Base-by-base conservation (phyloP, 106 monocot genomes). In the Acorus gramineus region DNA sequence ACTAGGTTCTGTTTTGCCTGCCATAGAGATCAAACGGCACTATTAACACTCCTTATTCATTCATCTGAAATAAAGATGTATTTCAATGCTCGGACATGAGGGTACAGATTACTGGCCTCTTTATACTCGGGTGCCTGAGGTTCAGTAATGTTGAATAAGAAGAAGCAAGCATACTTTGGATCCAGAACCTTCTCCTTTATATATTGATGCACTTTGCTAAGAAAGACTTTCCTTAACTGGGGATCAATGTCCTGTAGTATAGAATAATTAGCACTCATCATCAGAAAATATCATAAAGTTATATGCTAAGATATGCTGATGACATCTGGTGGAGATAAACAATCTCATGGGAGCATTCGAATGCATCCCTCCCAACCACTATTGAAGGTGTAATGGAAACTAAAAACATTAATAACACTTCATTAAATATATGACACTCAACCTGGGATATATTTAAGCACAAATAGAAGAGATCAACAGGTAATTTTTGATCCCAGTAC, bases 401-500 rank as follows among this genome's bases (percentile, higher is more conserved):
- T 28, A 28, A 28, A 28, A 28, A 28, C 28, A 28, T 28, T 28
- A 59, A 13, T 12, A 13, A 59, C 4, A 59, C 14, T 12, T 5
- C 13, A 3, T 28, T 46, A 62, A 44, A 8, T 53, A 53, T 51
- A 49, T 46, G 4, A 68, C 5, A 63, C 6, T 44, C 50, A 63
- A 98, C 98, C 92, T 98, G 85, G 67, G 88, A 81, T 77, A 79
- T 78, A 71, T 86, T 78, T 56, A 98, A 71, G 11, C 85, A 89
- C 81, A 79, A 53, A 80, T 92, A 76, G 58, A 89, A 89, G 51
- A 98, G 63, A 76, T 92, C 83, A 71, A 71, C 53, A 52, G 98
- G 85, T 75, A 98, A 86, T 73, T 79, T 83, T 66, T 85, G 74
- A 14, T 98, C 98, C 98, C 98, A 98, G 13, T 79, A 88, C 69